Evolutionary conservation across 345 rosid genomes (phyloP), one percentile per base, ranked within the genome.

Genomic region (Anastatica hierochuntica): DNA sequence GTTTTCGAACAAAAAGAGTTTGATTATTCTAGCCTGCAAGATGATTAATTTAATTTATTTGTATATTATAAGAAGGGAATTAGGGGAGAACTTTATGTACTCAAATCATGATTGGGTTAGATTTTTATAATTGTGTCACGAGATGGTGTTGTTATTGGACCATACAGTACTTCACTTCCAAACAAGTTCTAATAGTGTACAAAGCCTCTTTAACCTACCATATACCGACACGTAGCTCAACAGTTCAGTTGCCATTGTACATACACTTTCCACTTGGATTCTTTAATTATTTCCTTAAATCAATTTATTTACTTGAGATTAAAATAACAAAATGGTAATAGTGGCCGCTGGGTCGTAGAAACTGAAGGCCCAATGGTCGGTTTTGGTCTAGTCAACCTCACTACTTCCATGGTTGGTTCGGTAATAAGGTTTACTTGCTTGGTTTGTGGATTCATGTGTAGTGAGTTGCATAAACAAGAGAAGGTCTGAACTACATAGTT

Each of bases 71-170:
- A 10, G 20, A 13, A 17, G 10, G 27, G 14, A 8, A 35, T 30
- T 40, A 15, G 17, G 24, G 29, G 49, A 9, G 31, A 41, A 29
- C 33, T 6, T 29, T 29, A 29, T 29, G 9, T 29, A 2, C 6
- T 0, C 2, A 11, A 49, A 5, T 13, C 40, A 55, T 49, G 40
- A 43, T 50, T 63, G 42, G 53, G 27, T 24, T 30, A 26, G 29
- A 1, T 2, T 39, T 6, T 56, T 17, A 18, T 23, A 9, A 44
- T 39, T 51, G 21, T 44, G 55, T 58, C 71, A 58, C 54, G 64
- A 51, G 43, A n/a, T 14, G 7, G 60, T 16, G 6, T 44, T 51
- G 1, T 16, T 44, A 66, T 51, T 66, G 65, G 65, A 51, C 71
- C 71, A 51, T 55, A 37, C 29, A 27, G 8, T 27, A 36, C 46